Evolutionary conservation across 768 basidiomycete species (phyloP).

Genomic region (Hygrocybe coccinea): DNA sequence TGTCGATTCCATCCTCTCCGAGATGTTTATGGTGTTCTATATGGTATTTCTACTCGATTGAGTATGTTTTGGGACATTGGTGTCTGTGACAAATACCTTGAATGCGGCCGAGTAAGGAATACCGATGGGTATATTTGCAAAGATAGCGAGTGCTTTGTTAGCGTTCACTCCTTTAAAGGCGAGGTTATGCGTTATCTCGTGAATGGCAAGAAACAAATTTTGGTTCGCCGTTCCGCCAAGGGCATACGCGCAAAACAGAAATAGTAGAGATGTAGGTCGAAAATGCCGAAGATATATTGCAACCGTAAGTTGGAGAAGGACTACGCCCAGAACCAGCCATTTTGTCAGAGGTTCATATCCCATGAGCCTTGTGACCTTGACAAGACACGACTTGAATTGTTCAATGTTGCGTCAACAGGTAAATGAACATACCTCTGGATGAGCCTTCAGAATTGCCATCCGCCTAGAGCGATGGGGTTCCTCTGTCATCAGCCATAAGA

Average conservation of each 20-base stretch:
- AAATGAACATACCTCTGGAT: constrained; percentile 69
- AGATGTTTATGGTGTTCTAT: constrained; percentile 94
- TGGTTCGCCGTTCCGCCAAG: constrained; percentile 96
- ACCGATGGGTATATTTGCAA: constrained; percentile 90
- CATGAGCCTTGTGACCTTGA: constrained; percentile 91
- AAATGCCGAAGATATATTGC: constrained; percentile 66
- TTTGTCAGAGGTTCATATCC: constrained; percentile 90
- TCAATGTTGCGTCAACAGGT: too few species aligned
- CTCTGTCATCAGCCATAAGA: constrained; percentile 96
- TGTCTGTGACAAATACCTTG: constrained; percentile 52
- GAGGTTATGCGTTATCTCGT: constrained; percentile 97
- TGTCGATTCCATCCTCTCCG: constrained; percentile 94
- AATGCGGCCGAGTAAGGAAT: constrained; percentile 94
- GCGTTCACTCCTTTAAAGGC: constrained; percentile 78
- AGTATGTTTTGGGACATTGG: background rate
- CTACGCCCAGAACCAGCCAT: constrained; percentile 81
- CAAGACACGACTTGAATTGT: background rate
- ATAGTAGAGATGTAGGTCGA: constrained; percentile 62
- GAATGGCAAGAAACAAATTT: constrained; percentile 95
- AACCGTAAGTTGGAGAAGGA: constrained; percentile 63
- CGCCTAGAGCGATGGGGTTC: constrained; percentile 91
- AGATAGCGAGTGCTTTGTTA: constrained; percentile 85
- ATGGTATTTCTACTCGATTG: constrained; percentile 66
- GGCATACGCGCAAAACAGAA: constrained; percentile 73
- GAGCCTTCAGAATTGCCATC: constrained; percentile 86